phyloP scores from a whole-genome alignment of 1,284 basidiomycete genomes.

The Ceratobasidium sp. region DNA sequence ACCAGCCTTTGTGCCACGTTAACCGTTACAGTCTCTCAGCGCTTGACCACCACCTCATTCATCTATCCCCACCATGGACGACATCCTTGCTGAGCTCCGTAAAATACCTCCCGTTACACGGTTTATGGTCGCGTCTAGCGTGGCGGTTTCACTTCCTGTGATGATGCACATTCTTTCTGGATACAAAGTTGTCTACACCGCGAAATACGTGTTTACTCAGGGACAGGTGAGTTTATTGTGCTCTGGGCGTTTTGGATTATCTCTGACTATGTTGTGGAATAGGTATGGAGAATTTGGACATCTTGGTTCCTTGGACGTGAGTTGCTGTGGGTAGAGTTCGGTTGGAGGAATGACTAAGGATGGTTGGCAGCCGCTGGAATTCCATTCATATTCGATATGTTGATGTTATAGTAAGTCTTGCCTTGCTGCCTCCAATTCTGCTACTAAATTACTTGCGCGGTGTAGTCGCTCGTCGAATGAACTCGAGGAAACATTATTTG shows the following conservation, averaged over 20 bases:
- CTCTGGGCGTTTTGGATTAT: background rate
- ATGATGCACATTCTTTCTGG: slow-evolving; percentile 70
- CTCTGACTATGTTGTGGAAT: slow-evolving; percentile 15
- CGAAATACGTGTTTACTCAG: slow-evolving; percentile 61
- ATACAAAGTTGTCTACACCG: slow-evolving; percentile 72
- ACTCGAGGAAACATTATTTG: slow-evolving; percentile 74
- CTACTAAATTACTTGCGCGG: slow-evolving; percentile 2
- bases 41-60: background rate
- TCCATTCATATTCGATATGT: slow-evolving; percentile 77
- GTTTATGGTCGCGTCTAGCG: slow-evolving; percentile 72
- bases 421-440: background rate
- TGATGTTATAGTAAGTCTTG: slow-evolving; percentile 79
- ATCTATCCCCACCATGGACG: slow-evolving; percentile 25
- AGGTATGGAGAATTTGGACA: slow-evolving; percentile 84
- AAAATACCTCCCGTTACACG: slow-evolving; percentile 91
- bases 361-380: slow-evolving; percentile 66
- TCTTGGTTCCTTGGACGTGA: slow-evolving; percentile 83
- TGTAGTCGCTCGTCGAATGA: slow-evolving; percentile 72
- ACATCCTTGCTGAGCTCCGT: slow-evolving; percentile 65
- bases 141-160: slow-evolving; percentile 73
- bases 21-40: too few relatives aligned
- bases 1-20: too few relatives aligned
- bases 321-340: slow-evolving; percentile 51
- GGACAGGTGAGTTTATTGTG: slow-evolving; percentile 65
- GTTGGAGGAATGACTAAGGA: background rate